These are phyloP conservation scores for Oryza australiensis DNA, from an alignment of 176 grass and related monocot genomes.

Conservation along the genomic window DNA sequence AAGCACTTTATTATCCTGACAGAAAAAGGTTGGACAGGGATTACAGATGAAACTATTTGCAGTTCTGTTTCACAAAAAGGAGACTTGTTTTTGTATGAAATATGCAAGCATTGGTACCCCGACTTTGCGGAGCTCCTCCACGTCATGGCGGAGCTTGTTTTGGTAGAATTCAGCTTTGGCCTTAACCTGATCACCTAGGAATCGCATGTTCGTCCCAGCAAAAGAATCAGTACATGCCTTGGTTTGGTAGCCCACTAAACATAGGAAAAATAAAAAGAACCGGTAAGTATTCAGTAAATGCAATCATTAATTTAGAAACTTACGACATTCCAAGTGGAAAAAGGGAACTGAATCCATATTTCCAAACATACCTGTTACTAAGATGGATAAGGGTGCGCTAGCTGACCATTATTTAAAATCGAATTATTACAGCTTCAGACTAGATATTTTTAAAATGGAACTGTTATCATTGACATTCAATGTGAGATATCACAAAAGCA, in stretches of 20 bases:
- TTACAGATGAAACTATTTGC: not conserved
- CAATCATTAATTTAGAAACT: not conserved
- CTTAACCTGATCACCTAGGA: constrained; percentile 47
- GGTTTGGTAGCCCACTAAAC: constrained; percentile 67
- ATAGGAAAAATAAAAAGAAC: constrained; percentile 22
- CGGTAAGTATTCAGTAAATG: not conserved
- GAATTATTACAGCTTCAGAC: not conserved
- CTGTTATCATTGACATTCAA: not conserved
- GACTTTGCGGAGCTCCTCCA: constrained; percentile 39
- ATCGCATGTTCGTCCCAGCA: constrained; percentile 17
- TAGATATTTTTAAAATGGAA: not conserved
- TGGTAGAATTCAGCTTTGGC: constrained; percentile 42
- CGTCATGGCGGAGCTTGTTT: constrained; percentile 47
- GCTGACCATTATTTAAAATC: not conserved
- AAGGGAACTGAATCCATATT: not conserved
- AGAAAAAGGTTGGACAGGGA: not conserved
- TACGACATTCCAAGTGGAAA: not conserved
- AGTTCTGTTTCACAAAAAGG: not conserved
- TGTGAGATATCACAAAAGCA: not conserved
- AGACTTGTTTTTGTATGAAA: constrained; percentile 12
- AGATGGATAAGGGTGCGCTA: not conserved
- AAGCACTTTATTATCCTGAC: not conserved
- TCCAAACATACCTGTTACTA: not conserved
- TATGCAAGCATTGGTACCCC: constrained; percentile 43
- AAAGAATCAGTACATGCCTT: constrained; percentile 62